Conservation (phyloP, 495 filamentous ascomycete species). For the Massariosphaeria phaeospora region DNA sequence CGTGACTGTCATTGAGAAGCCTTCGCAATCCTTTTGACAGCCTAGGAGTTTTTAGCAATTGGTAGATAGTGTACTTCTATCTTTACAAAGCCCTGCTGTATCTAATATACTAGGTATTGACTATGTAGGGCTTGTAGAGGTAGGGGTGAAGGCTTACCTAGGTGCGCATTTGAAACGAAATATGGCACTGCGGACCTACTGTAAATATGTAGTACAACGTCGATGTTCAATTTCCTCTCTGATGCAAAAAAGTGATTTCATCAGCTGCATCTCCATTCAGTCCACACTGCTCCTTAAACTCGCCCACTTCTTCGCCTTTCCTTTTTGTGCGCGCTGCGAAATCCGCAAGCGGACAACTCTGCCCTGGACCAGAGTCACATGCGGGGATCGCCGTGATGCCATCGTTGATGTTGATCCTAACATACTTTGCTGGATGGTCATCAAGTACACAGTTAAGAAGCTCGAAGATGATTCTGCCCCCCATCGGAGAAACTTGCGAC, state of each 20-base stretch:
- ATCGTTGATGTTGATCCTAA: constrained; percentile 59
- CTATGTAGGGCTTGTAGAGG: too few relatives aligned
- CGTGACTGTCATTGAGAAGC: too few relatives aligned
- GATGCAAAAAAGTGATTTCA: constrained; percentile 45
- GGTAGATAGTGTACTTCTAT: too few relatives aligned
- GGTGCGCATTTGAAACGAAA: too few relatives aligned
- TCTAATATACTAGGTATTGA: too few relatives aligned
- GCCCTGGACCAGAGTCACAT: constrained; percentile 50
- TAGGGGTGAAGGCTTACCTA: too few relatives aligned
- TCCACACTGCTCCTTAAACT: constrained; percentile 45
- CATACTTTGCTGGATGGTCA: constrained; percentile 32
- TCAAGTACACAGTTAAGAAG: constrained; percentile 33
- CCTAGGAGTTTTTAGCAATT: too few relatives aligned
- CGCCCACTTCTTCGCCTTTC: constrained; percentile 37
- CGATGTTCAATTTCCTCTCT: too few relatives aligned
- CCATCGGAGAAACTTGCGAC: constrained; percentile 56
- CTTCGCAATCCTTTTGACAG: too few relatives aligned
- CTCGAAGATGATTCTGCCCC: constrained; percentile 54
- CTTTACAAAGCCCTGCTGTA: too few relatives aligned
- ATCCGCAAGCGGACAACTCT: constrained; percentile 47
- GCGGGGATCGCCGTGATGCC: constrained; percentile 50
- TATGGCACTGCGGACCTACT: too few relatives aligned
- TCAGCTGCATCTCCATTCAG: constrained; percentile 39
- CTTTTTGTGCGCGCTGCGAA: constrained; percentile 45
- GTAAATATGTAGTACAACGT: too few relatives aligned